Base-by-base conservation (phyloP, 2,329 filamentous ascomycete genomes). In the Pseudocercospora fuligena region DNA sequence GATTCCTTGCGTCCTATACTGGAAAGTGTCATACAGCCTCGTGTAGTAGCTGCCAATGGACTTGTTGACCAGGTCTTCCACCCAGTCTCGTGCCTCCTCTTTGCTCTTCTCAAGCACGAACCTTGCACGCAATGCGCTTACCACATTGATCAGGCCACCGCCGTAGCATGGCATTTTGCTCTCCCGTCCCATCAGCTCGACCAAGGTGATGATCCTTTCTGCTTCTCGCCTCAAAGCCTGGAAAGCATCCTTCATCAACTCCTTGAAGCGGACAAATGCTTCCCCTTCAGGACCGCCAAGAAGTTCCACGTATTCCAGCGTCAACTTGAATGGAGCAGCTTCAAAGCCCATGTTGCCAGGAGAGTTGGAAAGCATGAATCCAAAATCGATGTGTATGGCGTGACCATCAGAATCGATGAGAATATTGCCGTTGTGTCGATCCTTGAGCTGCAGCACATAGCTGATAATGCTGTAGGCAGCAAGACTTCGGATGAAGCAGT, bases 301-400 rank as follows among this genome's bases (percentile, higher is more conserved):
- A 7, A 95, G 90, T 72, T 95, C 92, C 46, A 95, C 89, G 76
- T 95, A 95, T 75, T 95, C 92, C 70, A 93, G 88, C 1, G 92
- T 94, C 27, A 95, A 83, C 81, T 95, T 95, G 80, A 95, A 95
- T 0, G 92, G 92, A 4, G 92, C 92, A 14, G 92, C 92, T 80
- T 95, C 92, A 73, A 95, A 95, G 2, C 91, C 92, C 76, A 95
- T 92, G 8, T 89, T 91, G 0, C 92, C 92, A 0, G 92, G 92
- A 1, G 91, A 93, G 78, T 95, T 95, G 56, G 91, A 94, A 36
- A 95, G 83, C 91, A 95, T 94, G 78, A 95, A 95, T 63, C 92
- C 92, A 78, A 95, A 95, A 79, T 95, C 92, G 68, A 95, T 95
- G 76, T 95, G 92, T 67, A 95, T 89, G 64, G 94, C 93, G 76